Base-by-base conservation (phyloP, 2,329 filamentous ascomycete genomes). In the Dendrostoma leiphaemia region DNA sequence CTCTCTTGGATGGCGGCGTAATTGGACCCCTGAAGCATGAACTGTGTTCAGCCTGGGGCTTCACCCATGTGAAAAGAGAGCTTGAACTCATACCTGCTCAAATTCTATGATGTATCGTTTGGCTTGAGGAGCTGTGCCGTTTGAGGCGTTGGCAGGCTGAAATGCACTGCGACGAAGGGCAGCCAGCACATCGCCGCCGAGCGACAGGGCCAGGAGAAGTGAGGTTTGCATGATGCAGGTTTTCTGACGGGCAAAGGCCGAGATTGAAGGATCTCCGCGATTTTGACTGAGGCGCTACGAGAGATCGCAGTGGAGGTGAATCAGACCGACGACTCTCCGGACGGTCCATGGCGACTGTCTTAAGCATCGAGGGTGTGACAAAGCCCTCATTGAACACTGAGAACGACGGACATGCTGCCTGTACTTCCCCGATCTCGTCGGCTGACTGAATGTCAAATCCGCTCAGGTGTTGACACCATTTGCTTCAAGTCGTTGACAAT, bases 31-130 rank as follows among this genome's bases (percentile, higher is more conserved):
- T 52, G 7, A 12, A n/a, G n/a, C 15, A 21, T 21, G 8, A 13
- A 5, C 6, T 10, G 5, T 19, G 7, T 23, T 46, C 24, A 51
- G 23, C 46, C 13, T 21, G 15, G 12, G 3, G 21, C 21, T 28
- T 38, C 6, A 12, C 28, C n/a, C 13, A 4, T n/a, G 10, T 37
- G 7, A 2, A 26, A 29, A 32, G 29, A 3, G 13, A 10, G 2
- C 4, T 9, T 17, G 3, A 9, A 6, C 12, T 31, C 49, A 8
- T 24, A 52, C 49, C 12, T 17, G 23, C 21, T 52, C 24, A 17
- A 52, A 52, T 35, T 52, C 49, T 17, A 52, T 28, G 17, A 52
- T 52, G 8, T 52, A 52, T 24, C 34, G 32, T 21, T 40, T 52
- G 21, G 49, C 23, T 24, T 52, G 49, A n/a, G 26, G 32, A 32